Percentiles rank a stretch among this genome's conserved stretches.
Conservation (phyloP, 2,329 filamentous ascomycete genomes). For the Colletotrichum siamense region DNA sequence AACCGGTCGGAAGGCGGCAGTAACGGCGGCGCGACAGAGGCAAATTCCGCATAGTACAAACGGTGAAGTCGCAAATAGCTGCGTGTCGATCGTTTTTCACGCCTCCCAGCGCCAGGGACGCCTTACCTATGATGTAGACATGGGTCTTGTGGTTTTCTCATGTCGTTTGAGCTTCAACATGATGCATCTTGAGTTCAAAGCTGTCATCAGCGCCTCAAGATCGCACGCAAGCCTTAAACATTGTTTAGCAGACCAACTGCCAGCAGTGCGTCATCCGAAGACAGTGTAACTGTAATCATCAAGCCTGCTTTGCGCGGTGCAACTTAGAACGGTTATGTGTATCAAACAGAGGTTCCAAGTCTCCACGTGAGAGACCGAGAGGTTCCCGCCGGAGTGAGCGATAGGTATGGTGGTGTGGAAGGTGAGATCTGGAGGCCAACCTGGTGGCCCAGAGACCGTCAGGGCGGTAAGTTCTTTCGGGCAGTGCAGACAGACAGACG, state of each 20-base stretch:
- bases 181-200: neutral
- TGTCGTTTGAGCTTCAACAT: neutral
- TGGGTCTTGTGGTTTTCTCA: neutral
- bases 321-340: neutral
- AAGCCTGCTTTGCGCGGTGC: neutral
- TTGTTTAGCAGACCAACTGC: neutral
- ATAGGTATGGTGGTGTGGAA: neutral
- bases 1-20: neutral
- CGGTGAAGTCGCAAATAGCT: constrained; percentile 6
- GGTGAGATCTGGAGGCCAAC: neutral
- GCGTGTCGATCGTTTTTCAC: neutral
- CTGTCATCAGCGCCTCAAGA: neutral
- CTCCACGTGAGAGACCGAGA: neutral
- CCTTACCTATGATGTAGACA: constrained; percentile 5
- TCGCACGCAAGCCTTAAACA: neutral
- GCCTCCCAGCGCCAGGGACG: neutral
- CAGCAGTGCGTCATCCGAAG: neutral
- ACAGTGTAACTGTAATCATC: neutral
- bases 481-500: neutral
- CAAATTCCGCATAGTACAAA: neutral
- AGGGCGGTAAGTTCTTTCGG: neutral
- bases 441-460: neutral
- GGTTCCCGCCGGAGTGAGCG: neutral
- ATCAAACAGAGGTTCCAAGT: neutral
- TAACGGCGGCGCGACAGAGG: neutral